These are phyloP conservation scores for Scleroderma bovista DNA, from an alignment of 768 basidiomycete genomes.

Conservation along the genomic window DNA sequence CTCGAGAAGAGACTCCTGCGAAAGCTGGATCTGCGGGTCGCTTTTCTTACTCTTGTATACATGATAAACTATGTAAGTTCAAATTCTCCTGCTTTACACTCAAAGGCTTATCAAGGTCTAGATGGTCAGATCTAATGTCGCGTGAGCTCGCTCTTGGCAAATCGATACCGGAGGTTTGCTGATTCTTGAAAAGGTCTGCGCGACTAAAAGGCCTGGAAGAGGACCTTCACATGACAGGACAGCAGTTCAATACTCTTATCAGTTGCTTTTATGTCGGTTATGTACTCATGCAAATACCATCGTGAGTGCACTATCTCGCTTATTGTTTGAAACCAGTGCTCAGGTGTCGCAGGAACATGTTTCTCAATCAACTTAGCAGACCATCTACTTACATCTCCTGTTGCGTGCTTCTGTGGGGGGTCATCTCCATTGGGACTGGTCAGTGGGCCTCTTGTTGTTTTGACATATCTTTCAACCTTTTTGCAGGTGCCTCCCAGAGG, in stretches of 20 bases:
- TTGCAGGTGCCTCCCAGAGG: slow-evolving; percentile 33
- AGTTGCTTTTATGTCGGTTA: slow-evolving; percentile 67
- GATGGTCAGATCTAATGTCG: slow-evolving; percentile 65
- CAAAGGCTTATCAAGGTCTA: slow-evolving; percentile 17
- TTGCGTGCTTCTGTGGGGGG: slow-evolving; percentile 69
- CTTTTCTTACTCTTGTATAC: slow-evolving; percentile 13
- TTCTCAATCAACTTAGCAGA: slow-evolving; percentile 55
- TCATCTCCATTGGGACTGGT: slow-evolving; percentile 50
- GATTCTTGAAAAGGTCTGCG: slow-evolving; percentile 47
- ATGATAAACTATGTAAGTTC: slow-evolving; percentile 17
- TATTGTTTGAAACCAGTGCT: neutral
- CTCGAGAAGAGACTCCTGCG: neutral
- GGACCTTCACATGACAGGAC: slow-evolving; percentile 56
- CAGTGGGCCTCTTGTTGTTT: slow-evolving; percentile 20
- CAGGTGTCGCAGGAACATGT: slow-evolving; percentile 52
- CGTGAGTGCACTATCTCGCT: slow-evolving; percentile 34
- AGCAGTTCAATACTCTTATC: slow-evolving; percentile 61
- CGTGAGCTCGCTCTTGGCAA: slow-evolving; percentile 34
- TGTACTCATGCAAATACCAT: slow-evolving; percentile 70
- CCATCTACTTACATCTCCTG: slow-evolving; percentile 61
- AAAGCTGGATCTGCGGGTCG: slow-evolving; percentile 25
- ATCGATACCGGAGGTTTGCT: neutral
- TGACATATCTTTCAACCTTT: slow-evolving; percentile 25
- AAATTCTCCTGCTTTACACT: too few relatives aligned
- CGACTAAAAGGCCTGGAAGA: too few relatives aligned